Evolutionary conservation across 2,329 filamentous ascomycete species (phyloP).

Genomic region (Canariomyces notabilis): DNA sequence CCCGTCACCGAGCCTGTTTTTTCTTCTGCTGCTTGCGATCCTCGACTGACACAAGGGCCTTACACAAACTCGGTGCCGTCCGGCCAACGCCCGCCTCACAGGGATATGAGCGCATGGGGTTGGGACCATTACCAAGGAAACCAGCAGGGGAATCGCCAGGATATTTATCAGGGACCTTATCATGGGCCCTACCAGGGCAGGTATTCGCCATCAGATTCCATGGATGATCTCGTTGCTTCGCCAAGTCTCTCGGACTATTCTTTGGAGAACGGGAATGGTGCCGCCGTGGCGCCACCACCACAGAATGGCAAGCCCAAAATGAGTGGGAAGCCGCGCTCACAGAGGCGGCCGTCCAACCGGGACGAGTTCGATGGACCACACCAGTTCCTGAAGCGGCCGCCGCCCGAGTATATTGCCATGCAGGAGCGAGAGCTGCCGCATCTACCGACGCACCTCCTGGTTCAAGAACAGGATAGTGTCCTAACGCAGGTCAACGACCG

Average conservation of each 20-base stretch:
- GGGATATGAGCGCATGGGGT: conserved; percentile 2
- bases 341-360: conserved; percentile 70
- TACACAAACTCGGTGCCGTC: conserved; percentile 16
- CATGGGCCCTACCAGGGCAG: conserved; percentile 42
- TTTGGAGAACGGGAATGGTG: conserved; percentile 47
- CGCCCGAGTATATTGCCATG: conserved; percentile 64
- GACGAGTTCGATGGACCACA: conserved; percentile 88
- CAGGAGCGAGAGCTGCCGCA: conserved; percentile 77
- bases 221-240: conserved; percentile 55
- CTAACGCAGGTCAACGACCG: conserved; percentile 77
- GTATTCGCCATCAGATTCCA: conserved; percentile 53
- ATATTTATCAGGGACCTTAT: conserved; percentile 22
- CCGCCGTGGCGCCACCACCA: conserved; percentile 33
- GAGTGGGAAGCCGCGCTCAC: conserved; percentile 46
- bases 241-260: conserved; percentile 58
- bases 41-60: conserved; percentile 37
- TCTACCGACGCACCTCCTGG: conserved; percentile 74
- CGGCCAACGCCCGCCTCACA: conserved; percentile 7
- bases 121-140: conserved; percentile 12
- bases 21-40: conserved; percentile 37
- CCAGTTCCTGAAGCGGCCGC: conserved; percentile 71
- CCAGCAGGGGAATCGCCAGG: conserved; percentile 1
- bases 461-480: conserved; percentile 80
- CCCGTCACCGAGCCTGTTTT: conserved; percentile 34
- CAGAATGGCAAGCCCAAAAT: conserved; percentile 44